These are phyloP conservation scores for Sarocladium brachiariae DNA, from an alignment of 2,329 filamentous ascomycete genomes.

Conservation along the genomic window DNA sequence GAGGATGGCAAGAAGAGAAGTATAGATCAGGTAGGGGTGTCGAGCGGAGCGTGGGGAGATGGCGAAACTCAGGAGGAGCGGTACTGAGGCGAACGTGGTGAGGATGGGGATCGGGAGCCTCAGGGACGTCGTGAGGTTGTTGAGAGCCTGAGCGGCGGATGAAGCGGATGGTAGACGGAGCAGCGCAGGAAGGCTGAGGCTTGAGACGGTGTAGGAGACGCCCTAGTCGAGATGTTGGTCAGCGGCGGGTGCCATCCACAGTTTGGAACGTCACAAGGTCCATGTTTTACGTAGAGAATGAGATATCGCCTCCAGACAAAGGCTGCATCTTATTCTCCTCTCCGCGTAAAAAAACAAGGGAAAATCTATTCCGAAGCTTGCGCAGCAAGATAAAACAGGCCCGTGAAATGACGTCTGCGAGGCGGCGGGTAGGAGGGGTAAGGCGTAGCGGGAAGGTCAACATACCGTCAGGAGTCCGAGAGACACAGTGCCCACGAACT, in stretches of 20 bases:
- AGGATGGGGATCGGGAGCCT: slow-evolving; percentile 61
- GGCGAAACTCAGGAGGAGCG: slow-evolving; percentile 70
- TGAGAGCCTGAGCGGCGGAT: slow-evolving; percentile 63
- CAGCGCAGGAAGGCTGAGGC: slow-evolving; percentile 71
- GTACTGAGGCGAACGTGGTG: slow-evolving; percentile 59
- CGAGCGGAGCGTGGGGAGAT: slow-evolving; percentile 67
- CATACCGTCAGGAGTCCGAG: slow-evolving; percentile 82
- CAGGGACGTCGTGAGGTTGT: slow-evolving; percentile 56
- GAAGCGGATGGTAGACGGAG: slow-evolving; percentile 72
- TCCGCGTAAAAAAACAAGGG: too few species aligned
- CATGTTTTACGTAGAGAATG: too few species aligned
- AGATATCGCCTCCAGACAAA: too few species aligned
- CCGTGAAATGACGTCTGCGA: slow-evolving; percentile 1
- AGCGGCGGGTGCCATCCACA: too few species aligned
- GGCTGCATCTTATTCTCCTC: too few species aligned
- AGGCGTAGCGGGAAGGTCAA: slow-evolving; percentile 14
- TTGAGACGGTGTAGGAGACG: slow-evolving; percentile 76
- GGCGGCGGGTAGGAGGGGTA: slow-evolving; percentile 7
- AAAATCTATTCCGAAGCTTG: too few species aligned
- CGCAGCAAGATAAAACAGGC: neutral
- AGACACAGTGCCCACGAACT: slow-evolving; percentile 89
- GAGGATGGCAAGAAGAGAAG: slow-evolving; percentile 59
- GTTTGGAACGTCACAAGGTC: too few species aligned
- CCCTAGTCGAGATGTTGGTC: slow-evolving; percentile 49
- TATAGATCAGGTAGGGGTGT: slow-evolving; percentile 90